These are phyloP conservation scores for Yarrowia bubula DNA, from an alignment of 805 yeast species.

Conservation along the genomic window DNA sequence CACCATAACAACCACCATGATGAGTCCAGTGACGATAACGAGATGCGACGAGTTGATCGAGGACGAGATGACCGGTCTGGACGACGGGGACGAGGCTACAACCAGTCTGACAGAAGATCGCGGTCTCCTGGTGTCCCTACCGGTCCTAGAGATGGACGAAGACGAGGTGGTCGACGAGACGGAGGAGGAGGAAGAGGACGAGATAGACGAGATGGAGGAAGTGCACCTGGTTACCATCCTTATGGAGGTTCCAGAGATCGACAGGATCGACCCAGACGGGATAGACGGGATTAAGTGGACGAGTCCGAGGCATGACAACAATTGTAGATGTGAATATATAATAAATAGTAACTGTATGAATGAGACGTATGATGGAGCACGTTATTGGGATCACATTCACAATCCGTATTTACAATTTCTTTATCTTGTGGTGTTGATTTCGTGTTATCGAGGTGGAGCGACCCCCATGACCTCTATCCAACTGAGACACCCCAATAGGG, in stretches of 20 bases:
- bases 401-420: too few species aligned
- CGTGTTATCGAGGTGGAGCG: too few species aligned
- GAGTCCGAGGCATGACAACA: too few species aligned
- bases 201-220: not conserved
- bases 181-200: slow-evolving; percentile 4
- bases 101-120: slow-evolving; percentile 7
- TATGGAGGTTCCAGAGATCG: not conserved
- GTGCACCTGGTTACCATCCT: not conserved
- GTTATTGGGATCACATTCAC: too few species aligned
- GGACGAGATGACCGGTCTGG: slow-evolving; percentile 23
- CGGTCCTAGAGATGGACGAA: slow-evolving; percentile 15
- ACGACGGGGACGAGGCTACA: slow-evolving; percentile 21
- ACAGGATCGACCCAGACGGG: not conserved
- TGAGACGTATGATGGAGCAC: too few species aligned
- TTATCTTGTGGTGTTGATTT: too few species aligned
- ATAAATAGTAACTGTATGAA: too few species aligned
- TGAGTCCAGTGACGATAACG: slow-evolving; percentile 10
- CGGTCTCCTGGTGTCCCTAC: slow-evolving; percentile 20
- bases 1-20: not conserved
- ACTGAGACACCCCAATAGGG: too few species aligned
- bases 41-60: slow-evolving; percentile 16
- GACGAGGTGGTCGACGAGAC: slow-evolving; percentile 16
- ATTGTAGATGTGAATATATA: too few species aligned
- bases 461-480: too few species aligned
- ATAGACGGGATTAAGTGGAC: not conserved